A percentile compares a stretch with the other conserved stretches of the same genome.
Evolutionary conservation across 2,329 filamentous ascomycete species (phyloP).

Genomic region (Paracamarosporium sp.): DNA sequence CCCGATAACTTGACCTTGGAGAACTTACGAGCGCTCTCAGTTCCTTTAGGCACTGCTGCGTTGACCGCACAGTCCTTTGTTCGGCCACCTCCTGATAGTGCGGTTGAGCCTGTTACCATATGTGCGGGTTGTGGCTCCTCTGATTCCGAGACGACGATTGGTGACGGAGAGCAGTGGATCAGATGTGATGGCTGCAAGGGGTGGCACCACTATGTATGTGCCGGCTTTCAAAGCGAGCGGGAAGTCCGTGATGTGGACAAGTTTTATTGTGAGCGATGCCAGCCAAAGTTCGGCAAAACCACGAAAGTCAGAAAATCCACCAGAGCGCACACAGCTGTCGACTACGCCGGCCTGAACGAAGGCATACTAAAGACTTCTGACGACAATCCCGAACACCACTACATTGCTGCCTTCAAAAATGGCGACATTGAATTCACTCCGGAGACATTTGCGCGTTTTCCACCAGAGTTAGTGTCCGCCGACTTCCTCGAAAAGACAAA

Average conservation of each 20-base stretch:
- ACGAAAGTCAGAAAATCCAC: conserved; percentile 72
- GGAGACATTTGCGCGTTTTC: conserved; percentile 69
- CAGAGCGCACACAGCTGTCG: conserved; percentile 69
- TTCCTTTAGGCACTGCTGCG: conserved; percentile 34
- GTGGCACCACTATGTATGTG: conserved; percentile 73
- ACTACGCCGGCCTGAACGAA: conserved; percentile 72
- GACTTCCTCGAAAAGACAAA: conserved; percentile 69
- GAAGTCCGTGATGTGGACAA: conserved; percentile 72
- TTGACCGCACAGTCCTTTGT: conserved; percentile 17
- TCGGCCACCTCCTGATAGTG: conserved; percentile 11
- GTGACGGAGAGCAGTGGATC: conserved; percentile 68
- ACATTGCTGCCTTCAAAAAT: conserved; percentile 71
- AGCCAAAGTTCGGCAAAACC: conserved; percentile 66
- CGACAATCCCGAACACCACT: conserved; percentile 70
- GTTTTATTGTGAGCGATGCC: conserved; percentile 68
- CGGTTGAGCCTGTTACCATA: conserved; percentile 47
- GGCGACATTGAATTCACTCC: conserved; percentile 66
- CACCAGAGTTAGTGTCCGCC: conserved; percentile 67
- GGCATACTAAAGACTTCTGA: conserved; percentile 70
- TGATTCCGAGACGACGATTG: conserved; percentile 59
- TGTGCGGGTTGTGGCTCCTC: conserved; percentile 65
- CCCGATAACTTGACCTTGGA: background rate
- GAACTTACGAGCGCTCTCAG: conserved; percentile 35
- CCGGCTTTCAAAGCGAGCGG: conserved; percentile 68
- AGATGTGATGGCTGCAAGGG: conserved; percentile 72